Conservation (phyloP, 2,329 filamentous ascomycete genomes). For the Talaromyces sp. region DNA sequence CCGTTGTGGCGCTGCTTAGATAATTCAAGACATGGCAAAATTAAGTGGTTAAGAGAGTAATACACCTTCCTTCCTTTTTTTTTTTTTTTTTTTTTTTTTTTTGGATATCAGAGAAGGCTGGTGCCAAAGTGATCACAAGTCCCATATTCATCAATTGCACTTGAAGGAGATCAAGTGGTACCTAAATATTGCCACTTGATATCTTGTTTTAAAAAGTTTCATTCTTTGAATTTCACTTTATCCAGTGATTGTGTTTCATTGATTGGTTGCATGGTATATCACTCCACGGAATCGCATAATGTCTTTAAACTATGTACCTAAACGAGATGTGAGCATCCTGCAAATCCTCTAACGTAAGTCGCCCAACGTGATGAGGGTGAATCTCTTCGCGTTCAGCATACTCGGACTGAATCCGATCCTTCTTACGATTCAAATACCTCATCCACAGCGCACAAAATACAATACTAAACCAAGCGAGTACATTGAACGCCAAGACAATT, state of each 20-base stretch:
- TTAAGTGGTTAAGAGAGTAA: too few species aligned
- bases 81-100: too few species aligned
- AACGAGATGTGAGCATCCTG: neutral
- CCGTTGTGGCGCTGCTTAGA: neutral
- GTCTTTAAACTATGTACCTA: neutral
- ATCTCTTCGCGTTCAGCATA: neutral
- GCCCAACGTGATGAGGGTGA: neutral
- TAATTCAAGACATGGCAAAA: neutral
- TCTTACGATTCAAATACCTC: neutral
- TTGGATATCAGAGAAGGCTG: too few species aligned
- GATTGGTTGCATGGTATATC: too few species aligned
- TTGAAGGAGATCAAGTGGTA: too few species aligned
- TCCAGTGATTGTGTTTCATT: too few species aligned
- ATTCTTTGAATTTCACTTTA: too few species aligned
- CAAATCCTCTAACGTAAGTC: neutral
- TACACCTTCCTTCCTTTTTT: neutral
- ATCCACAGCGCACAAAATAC: neutral
- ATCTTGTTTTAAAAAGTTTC: too few species aligned
- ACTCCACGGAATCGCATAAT: too few species aligned
- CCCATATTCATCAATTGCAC: neutral
- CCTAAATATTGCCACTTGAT: too few species aligned
- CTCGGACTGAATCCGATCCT: neutral
- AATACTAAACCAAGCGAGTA: neutral
- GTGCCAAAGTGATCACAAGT: neutral
- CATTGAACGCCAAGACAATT: neutral